Base-by-base conservation (phyloP, 306 rosid species). In the Astragalus glycyphyllos region DNA sequence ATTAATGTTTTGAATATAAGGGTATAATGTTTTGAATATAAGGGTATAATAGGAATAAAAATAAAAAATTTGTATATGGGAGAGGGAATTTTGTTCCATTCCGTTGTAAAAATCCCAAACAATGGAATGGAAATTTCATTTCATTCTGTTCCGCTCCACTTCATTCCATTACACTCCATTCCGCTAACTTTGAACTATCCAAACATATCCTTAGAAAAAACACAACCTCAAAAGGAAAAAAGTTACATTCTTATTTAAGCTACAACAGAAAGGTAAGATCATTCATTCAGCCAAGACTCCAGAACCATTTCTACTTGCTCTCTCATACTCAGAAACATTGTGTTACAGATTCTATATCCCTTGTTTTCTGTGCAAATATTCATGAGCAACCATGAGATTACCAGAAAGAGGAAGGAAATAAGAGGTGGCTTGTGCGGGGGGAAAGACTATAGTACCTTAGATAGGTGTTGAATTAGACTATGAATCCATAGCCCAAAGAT, bases 381-480 rank as follows among this genome's bases (percentile, higher is more conserved):
- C 57, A 72, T 4, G 54, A 3, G 68, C 10, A 81, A 34, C 41
- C 15, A 38, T 50, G 13, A 73, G 46, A 63, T 17, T 60, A 72
- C 37, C 26, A 29, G 5, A 68, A 8, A 47, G 54, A 38, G 20
- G 14, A 75, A 59, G 48, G 20, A 83, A 12, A 58, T 49, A 74
- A 4, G n/a, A n/a, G n/a, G 50, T 37, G 71, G 75, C 58, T 53
- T 20, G n/a, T 4, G 12, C 8, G n/a, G 59, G 23, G 47, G 31
- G 60, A 63, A 48, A 63, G 12, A 32, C 5, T 20, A 8, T 13
- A 62, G 65, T 87, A 91, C 97, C 99, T 91, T 94, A 45, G 97
- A 89, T 40, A 89, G 85, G 61, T 84, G 55, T 80, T 94, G 92
- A 68, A 86, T 73, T 86, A 86, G 98, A 80, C 96, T 92, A 29